Evolutionary conservation across 805 yeast genomes (phyloP).

Genomic region (Cyberlindnera misumaiensis): DNA sequence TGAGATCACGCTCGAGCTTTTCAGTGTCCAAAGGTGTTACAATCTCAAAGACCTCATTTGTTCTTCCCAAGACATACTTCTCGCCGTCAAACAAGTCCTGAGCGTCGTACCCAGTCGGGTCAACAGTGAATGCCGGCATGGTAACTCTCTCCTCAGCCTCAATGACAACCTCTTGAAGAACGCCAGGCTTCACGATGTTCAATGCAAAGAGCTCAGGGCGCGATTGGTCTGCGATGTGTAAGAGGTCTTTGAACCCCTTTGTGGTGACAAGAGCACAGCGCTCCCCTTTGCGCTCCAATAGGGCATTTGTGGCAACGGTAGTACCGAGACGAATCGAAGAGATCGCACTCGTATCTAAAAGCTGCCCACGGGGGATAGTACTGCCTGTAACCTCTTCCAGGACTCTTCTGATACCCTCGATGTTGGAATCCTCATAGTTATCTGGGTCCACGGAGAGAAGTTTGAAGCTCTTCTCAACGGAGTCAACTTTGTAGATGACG

Average conservation of each 20-base stretch:
- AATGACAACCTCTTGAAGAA: constrained; percentile 35
- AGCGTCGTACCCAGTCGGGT: constrained; percentile 48
- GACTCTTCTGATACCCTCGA: constrained; percentile 43
- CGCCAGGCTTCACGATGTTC: constrained; percentile 41
- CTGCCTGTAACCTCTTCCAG: constrained; percentile 32
- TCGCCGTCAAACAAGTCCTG: too few relatives aligned
- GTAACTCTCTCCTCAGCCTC: constrained; percentile 51
- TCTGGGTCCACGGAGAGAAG: constrained; percentile 40
- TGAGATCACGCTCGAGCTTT: constrained; percentile 16
- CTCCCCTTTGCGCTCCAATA: constrained; percentile 46
- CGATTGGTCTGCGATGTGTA: constrained; percentile 46
- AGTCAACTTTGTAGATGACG: constrained; percentile 10
- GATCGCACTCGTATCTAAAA: constrained; percentile 30
- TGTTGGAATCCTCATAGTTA: constrained; percentile 43
- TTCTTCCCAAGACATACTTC: constrained; percentile 35
- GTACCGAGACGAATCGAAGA: constrained; percentile 41
- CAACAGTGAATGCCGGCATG: constrained; percentile 42
- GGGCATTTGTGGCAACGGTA: constrained; percentile 49
- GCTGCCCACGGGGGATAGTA: constrained; percentile 26
- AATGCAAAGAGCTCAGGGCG: constrained; percentile 46
- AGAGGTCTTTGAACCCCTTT: constrained; percentile 43
- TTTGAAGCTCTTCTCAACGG: constrained; percentile 29
- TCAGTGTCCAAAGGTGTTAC: constrained; percentile 28
- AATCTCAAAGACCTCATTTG: constrained; percentile 33
- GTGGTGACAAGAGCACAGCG: constrained; percentile 41